Percentiles rank a stretch among this genome's conserved stretches.
phyloP scores from a whole-genome alignment of 352 stramenopile genomes.

The Peronospora belbahrii region DNA sequence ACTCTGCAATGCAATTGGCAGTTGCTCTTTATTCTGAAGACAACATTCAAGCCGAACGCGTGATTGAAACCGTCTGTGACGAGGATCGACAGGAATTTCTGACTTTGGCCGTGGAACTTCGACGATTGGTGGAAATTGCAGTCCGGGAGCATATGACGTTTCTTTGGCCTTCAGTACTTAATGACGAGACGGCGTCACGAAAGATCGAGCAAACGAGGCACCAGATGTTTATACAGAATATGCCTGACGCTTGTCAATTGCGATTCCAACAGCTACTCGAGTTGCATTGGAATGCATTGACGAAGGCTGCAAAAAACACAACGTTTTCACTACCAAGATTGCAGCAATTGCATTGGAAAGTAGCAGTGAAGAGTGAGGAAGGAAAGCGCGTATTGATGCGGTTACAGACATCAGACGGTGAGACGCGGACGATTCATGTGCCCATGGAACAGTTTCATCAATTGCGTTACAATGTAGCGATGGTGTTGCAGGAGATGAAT shows the following conservation, averaged over 20 bases:
- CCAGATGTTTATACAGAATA: constrained; percentile 25
- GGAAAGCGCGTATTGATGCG: constrained; percentile 34
- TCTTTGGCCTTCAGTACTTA: constrained; percentile 21
- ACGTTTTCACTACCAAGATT: constrained; percentile 32
- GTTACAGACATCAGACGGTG: constrained; percentile 42
- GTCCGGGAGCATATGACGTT: constrained; percentile 49
- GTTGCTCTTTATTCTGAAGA: constrained; percentile 24
- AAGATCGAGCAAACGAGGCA: constrained; percentile 26
- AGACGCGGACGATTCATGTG: constrained; percentile 36
- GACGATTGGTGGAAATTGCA: constrained; percentile 35
- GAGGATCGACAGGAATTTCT: constrained; percentile 36
- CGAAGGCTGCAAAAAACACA: not conserved
- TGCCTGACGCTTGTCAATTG: constrained; percentile 36
- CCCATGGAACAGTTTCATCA: constrained; percentile 63
- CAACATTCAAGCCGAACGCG: constrained; percentile 3
- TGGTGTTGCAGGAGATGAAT: constrained; percentile 72
- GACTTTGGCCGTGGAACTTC: constrained; percentile 28
- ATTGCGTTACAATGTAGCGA: constrained; percentile 64
- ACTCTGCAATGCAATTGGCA: constrained; percentile 25
- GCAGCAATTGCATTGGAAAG: constrained; percentile 32
- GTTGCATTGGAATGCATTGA: constrained; percentile 26
- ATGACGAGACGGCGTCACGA: constrained; percentile 10
- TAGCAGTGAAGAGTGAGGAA: constrained; percentile 3
- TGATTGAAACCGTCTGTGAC: constrained; percentile 2
- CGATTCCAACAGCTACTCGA: constrained; percentile 37